Evolutionary conservation across 768 basidiomycete genomes (phyloP).

Genomic region (Lentinula detonsa): DNA sequence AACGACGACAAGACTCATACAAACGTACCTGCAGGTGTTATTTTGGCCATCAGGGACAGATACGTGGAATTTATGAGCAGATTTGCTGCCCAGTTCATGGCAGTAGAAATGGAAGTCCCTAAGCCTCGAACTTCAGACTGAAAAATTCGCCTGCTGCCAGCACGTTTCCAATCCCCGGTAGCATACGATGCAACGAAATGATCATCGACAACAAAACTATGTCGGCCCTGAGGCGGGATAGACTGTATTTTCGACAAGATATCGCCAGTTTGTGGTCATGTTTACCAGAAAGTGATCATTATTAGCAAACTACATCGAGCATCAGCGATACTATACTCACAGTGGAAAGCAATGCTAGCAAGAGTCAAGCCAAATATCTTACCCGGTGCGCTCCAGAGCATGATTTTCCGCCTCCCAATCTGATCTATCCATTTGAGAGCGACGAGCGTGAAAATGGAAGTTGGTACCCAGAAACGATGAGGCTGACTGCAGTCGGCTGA

Average conservation of each 20-base stretch:
- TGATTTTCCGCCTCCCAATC: constrained; percentile 63
- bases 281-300: constrained; percentile 23
- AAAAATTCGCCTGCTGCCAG: constrained; percentile 90
- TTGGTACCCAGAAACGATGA: constrained; percentile 76
- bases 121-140: constrained; percentile 70
- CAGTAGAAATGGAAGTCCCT: constrained; percentile 68
- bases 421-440: constrained; percentile 72
- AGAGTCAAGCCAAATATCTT: constrained; percentile 65
- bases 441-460: constrained; percentile 70
- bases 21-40: constrained; percentile 50
- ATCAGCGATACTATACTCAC: constrained; percentile 31
- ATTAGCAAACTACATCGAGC: not conserved
- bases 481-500: constrained; percentile 76
- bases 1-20: too few relatives aligned
- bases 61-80: constrained; percentile 76
- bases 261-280: constrained; percentile 54
- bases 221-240: constrained; percentile 56
- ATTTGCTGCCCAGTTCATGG: constrained; percentile 75
- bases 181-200: constrained; percentile 76
- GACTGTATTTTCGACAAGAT: constrained; percentile 50
- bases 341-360: constrained; percentile 61
- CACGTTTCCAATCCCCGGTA: constrained; percentile 69
- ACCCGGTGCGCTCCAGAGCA: constrained; percentile 65
- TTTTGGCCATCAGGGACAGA: constrained; percentile 67
- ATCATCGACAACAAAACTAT: constrained; percentile 79